These are phyloP conservation scores for Aspergillus avenaceus DNA, from an alignment of 495 filamentous ascomycete species.

Conservation along the genomic window DNA sequence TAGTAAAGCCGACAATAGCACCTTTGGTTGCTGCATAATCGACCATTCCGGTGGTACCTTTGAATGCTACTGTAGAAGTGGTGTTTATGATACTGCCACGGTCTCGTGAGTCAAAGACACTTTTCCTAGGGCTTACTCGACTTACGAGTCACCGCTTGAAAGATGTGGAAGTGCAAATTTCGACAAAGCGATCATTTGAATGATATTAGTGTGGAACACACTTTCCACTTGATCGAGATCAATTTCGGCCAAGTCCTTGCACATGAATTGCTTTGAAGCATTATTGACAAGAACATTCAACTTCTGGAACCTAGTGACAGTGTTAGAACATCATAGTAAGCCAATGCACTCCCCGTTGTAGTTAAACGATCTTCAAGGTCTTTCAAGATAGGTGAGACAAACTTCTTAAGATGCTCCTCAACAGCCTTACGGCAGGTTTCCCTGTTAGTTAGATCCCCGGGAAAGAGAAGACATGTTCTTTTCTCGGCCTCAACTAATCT, in stretches of 20 bases:
- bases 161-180: conserved; percentile 58
- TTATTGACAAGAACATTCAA: conserved; percentile 62
- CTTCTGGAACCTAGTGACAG: conserved; percentile 33
- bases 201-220: conserved; percentile 55
- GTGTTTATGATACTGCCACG: conserved; percentile 55
- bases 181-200: conserved; percentile 59
- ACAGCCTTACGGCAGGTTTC: conserved; percentile 44
- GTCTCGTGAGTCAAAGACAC: background rate
- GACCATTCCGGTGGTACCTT: conserved; percentile 49
- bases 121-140: background rate
- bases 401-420: conserved; percentile 48
- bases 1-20: conserved; percentile 57
- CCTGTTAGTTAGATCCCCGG: conserved; percentile 45
- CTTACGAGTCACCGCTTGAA: conserved; percentile 43
- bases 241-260: conserved; percentile 48
- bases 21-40: conserved; percentile 63
- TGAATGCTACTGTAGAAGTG: conserved; percentile 50
- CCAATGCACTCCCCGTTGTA: no score
- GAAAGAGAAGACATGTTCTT: conserved; percentile 39
- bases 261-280: conserved; percentile 53
- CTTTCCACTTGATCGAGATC: conserved; percentile 47
- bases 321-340: no score
- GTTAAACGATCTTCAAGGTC: no score
- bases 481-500: conserved; percentile 46
- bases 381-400: background rate